Percentiles rank a stretch among this genome's conserved stretches.
These are phyloP conservation scores for Mesostigma viride DNA, from an alignment of 139 green algal genomes.

Conservation along the genomic window DNA sequence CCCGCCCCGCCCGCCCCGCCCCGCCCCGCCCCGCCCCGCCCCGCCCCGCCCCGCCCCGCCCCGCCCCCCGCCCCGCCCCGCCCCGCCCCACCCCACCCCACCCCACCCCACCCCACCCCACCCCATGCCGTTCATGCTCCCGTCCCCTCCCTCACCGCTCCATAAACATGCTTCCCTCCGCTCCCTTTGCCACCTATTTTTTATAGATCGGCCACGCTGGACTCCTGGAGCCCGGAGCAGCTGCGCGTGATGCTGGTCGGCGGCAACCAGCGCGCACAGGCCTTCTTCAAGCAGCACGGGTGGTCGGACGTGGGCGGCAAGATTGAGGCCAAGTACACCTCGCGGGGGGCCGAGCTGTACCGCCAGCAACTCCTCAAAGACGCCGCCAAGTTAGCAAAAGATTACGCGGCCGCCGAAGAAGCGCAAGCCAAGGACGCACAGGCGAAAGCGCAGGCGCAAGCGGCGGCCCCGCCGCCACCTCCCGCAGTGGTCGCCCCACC, in stretches of 20 bases:
- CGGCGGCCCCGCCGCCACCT: not conserved
- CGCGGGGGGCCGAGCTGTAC: constrained; percentile 81
- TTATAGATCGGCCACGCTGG: constrained; percentile 75
- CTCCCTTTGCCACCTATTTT: too few relatives aligned
- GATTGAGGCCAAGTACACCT: constrained; percentile 92
- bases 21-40: too few relatives aligned
- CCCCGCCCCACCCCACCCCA: too few relatives aligned
- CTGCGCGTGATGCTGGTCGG: constrained; percentile 77
- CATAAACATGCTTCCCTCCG: too few relatives aligned
- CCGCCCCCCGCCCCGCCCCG: too few relatives aligned
- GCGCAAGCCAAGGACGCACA: not conserved
- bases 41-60: too few relatives aligned
- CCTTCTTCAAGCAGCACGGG: constrained; percentile 97
- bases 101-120: too few relatives aligned
- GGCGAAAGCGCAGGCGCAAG: not conserved
- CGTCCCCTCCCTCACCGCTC: too few relatives aligned
- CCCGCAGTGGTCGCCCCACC: not conserved
- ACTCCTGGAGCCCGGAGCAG: constrained; percentile 89
- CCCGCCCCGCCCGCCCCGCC: too few relatives aligned
- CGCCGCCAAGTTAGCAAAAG: constrained; percentile 39
- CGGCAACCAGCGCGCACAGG: constrained; percentile 73
- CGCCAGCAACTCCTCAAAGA: constrained; percentile 79
- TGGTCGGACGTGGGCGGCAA: constrained; percentile 72
- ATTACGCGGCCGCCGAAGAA: not conserved
- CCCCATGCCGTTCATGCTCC: too few relatives aligned